Evolutionary conservation across 2,329 filamentous ascomycete genomes (phyloP).

Genomic region (Fusarium odoratissimum): DNA sequence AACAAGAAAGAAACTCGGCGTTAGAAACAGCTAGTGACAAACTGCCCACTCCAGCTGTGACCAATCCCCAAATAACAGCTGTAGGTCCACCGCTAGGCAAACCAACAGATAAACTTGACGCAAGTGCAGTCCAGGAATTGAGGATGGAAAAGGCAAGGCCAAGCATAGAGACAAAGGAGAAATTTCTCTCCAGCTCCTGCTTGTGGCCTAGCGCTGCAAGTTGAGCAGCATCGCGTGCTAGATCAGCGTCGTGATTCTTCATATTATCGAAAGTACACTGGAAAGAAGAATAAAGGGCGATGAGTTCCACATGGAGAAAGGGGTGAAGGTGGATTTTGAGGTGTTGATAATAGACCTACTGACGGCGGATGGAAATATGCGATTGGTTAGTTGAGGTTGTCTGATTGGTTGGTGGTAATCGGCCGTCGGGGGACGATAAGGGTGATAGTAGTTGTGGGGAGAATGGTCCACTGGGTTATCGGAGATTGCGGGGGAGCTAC

Average conservation of each 20-base stretch:
- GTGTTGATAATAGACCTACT: background rate
- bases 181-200: background rate
- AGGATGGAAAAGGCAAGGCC: background rate
- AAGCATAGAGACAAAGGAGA: background rate
- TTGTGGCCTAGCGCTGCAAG: background rate
- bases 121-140: background rate
- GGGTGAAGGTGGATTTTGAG: background rate
- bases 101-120: background rate
- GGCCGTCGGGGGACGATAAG: background rate
- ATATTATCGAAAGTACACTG: rapidly evolving
- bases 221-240: background rate
- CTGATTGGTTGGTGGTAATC: background rate
- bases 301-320: background rate
- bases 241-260: background rate
- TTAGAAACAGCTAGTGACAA: background rate
- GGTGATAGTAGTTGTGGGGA: background rate
- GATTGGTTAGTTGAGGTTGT: background rate
- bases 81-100: background rate
- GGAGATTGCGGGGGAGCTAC: background rate
- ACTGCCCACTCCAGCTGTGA: background rate
- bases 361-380: background rate
- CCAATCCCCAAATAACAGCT: background rate
- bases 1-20: background rate
- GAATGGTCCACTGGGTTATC: background rate
- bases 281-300: rapidly evolving